A percentile compares a stretch with the other conserved stretches of the same genome.
These are phyloP conservation scores for Otatea glauca DNA, from an alignment of 176 grass and related monocot species.

Conservation along the genomic window DNA sequence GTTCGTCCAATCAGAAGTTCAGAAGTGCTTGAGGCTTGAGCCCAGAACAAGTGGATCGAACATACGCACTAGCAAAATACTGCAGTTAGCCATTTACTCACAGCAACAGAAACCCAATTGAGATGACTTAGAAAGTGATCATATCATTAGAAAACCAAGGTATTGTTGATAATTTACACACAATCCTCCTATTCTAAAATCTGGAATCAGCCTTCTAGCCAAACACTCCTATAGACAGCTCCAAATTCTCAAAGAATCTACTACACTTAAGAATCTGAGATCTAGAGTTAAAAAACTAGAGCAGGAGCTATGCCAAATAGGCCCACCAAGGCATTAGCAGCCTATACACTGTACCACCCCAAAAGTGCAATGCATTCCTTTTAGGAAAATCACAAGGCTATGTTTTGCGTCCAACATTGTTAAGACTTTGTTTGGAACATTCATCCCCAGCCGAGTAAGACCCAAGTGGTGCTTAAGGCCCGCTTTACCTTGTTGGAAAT, in stretches of 20 bases:
- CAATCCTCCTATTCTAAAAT: too few species aligned
- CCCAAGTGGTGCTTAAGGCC: too few species aligned
- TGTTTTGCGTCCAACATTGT: not conserved
- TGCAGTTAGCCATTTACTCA: not conserved
- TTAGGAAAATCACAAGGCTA: not conserved
- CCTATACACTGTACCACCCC: not conserved
- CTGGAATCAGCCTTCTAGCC: too few species aligned
- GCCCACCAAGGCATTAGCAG: not conserved
- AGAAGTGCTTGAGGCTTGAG: not conserved
- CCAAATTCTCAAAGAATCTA: too few species aligned
- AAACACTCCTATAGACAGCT: too few species aligned
- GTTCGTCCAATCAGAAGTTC: not conserved
- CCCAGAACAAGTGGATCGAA: not conserved
- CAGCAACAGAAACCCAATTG: not conserved
- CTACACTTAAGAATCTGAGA: too few species aligned
- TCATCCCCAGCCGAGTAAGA: too few species aligned
- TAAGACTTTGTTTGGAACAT: too few species aligned
- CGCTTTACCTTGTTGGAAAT: not conserved
- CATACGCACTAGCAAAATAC: not conserved
- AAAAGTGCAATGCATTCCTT: not conserved
- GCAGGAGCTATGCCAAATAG: too few species aligned
- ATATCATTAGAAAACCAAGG: not conserved
- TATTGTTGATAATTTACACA: too few species aligned
- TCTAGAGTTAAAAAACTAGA: too few species aligned
- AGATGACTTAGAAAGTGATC: not conserved